Evolutionary conservation across 1,284 basidiomycete species (phyloP).

Genomic region (Ceratorhiza oryzae-sativae): DNA sequence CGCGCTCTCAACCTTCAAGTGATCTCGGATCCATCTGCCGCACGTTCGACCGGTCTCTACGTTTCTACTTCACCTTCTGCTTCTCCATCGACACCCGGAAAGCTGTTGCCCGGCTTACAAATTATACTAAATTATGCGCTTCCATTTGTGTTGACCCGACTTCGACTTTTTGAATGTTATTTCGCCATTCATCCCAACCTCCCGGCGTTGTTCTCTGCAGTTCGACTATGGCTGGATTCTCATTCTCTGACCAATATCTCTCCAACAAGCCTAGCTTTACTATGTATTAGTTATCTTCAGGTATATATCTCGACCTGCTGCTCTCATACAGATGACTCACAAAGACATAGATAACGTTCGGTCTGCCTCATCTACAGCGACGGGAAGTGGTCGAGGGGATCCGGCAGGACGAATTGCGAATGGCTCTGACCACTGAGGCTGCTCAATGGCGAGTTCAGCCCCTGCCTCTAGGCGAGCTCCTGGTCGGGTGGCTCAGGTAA

Average conservation of each 20-base stretch:
- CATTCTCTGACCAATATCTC: slow-evolving; percentile 12
- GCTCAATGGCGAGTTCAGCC: slow-evolving; percentile 20
- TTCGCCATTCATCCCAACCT: slow-evolving; percentile 35
- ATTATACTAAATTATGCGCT: slow-evolving; percentile 35
- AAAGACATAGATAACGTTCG: slow-evolving; percentile 19
- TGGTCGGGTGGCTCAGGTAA: slow-evolving; percentile 35
- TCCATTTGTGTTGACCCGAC: slow-evolving; percentile 31
- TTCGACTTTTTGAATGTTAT: slow-evolving; percentile 36
- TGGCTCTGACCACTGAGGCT: slow-evolving; percentile 13
- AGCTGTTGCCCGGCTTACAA: slow-evolving; percentile 23
- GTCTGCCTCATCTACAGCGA: slow-evolving; percentile 31
- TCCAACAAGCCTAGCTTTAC: slow-evolving; percentile 20
- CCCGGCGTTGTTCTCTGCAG: slow-evolving; percentile 7
- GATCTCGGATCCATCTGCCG: slow-evolving; percentile 25
- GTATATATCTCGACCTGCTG: neutral
- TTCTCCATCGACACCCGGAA: slow-evolving; percentile 31
- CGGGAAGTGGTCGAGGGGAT: slow-evolving; percentile 23
- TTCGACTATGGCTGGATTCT: slow-evolving; percentile 32
- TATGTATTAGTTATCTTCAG: slow-evolving; percentile 37
- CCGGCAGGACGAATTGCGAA: slow-evolving; percentile 15
- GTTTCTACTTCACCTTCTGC: slow-evolving; percentile 25
- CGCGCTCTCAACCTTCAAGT: slow-evolving; percentile 13
- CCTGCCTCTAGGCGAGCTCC: slow-evolving; percentile 20
- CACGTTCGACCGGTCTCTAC: slow-evolving; percentile 26
- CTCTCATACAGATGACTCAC: neutral